These are phyloP conservation scores for Fusarium keratoplasticum DNA, from an alignment of 2,329 filamentous ascomycete species.

Conservation along the genomic window DNA sequence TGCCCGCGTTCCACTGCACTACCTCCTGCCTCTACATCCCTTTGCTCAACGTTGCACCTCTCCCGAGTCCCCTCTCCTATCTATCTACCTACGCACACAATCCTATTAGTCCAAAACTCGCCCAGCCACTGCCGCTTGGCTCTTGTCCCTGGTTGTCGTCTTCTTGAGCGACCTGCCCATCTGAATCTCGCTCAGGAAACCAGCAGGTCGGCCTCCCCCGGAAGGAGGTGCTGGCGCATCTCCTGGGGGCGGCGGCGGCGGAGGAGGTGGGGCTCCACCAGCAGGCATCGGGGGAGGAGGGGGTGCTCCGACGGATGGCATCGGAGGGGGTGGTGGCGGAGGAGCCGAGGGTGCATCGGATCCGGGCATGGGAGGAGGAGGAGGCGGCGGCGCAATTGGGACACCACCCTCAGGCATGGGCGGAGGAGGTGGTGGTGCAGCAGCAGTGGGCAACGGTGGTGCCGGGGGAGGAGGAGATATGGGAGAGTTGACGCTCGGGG, in stretches of 20 bases:
- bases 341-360: constrained; percentile 51
- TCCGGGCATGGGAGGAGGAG: constrained; percentile 51
- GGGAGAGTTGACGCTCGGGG: constrained; percentile 54
- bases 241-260: constrained; percentile 56
- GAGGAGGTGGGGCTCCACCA: constrained; percentile 49
- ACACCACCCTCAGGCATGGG: constrained; percentile 43
- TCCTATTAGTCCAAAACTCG: constrained; percentile 70
- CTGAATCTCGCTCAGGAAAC: constrained; percentile 86
- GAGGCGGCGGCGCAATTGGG: constrained; percentile 46
- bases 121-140: constrained; percentile 77
- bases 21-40: constrained; percentile 17
- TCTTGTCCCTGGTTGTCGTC: constrained; percentile 90
- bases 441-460: constrained; percentile 47
- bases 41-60: constrained; percentile 12
- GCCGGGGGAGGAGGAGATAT: constrained; percentile 53
- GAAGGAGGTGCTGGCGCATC: constrained; percentile 60
- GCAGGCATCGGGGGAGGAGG: constrained; percentile 53
- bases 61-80: constrained; percentile 12
- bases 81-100: not conserved
- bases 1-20: constrained; percentile 27
- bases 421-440: constrained; percentile 48
- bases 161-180: constrained; percentile 84
- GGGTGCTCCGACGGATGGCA: constrained; percentile 52
- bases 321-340: constrained; percentile 58
- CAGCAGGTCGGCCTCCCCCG: constrained; percentile 64